Evolutionary conservation across 202 grass and related monocot species (phyloP), one percentile per base, ranked within the genome.

Genomic region (Setaria italica): DNA sequence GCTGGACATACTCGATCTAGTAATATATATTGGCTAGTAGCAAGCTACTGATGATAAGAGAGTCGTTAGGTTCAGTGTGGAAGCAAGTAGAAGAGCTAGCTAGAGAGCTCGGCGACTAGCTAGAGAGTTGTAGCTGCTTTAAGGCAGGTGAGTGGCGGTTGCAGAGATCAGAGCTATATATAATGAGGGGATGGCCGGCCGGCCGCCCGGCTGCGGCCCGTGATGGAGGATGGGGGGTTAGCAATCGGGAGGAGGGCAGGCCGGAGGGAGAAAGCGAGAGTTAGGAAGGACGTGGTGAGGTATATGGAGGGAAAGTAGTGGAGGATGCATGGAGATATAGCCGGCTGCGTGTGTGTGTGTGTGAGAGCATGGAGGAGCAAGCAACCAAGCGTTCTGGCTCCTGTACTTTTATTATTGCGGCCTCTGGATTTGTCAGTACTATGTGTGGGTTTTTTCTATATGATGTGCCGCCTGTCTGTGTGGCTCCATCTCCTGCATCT

Each of bases 1-100:
- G 84, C 91, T 98, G 34, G 91, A 95, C 95, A 95, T 98, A 73
- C 70, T 93, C 13, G 42, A 41, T 51, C 51, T 21, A 29, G 33
- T 7, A 30, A 33, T 51, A 48, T 62, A 84, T 41, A 47, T 47
- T 3, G 11, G 25, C 9, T 46, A 45, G 39, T 69, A 69, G 67
- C n/a, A 9, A 82, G 51, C 51, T 54, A 21, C 6, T 45, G 41
- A 43, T 62, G 34, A 41, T 41, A 41, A 41, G 39, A 41, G 39
- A 41, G 5, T 41, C 39, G 39, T 41, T 41, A 41, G 39, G 39
- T 41, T 41, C 39, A 0, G 16, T 17, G 41, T 12, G 49, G 33
- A 29, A 29, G 64, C 25, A 9, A 32, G 32, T 53, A 51, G 46
- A 25, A 68, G 19, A n/a, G 16, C 34, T 15, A 57, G 87, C 56